Evolutionary conservation across 2,329 filamentous ascomycete genomes (phyloP).

Genomic region (Verticillium longisporum): DNA sequence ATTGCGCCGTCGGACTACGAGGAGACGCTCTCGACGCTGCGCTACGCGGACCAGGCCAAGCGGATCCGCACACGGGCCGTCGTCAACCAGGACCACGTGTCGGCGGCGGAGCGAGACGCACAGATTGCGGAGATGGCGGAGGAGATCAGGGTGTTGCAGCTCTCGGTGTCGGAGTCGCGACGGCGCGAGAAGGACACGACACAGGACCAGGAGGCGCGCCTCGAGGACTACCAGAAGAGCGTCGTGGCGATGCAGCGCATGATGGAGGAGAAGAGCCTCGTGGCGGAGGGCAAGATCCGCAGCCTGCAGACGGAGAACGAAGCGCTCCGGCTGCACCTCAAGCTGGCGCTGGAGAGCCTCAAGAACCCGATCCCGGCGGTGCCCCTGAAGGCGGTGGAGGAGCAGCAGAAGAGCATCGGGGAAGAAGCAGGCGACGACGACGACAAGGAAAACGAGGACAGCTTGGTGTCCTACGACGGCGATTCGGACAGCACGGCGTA

Average conservation of each 20-base stretch:
- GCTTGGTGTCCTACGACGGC: constrained; percentile 37
- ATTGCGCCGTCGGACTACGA: constrained; percentile 95
- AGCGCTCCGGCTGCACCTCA: constrained; percentile 77
- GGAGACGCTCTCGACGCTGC: constrained; percentile 89
- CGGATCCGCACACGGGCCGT: constrained; percentile 89
- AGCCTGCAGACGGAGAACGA: constrained; percentile 87
- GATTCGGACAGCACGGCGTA: constrained; percentile 35
- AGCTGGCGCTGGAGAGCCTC: constrained; percentile 75
- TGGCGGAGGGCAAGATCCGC: constrained; percentile 90
- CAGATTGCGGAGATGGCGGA: constrained; percentile 94
- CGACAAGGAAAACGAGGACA: constrained; percentile 32
- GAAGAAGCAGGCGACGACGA: constrained; percentile 19
- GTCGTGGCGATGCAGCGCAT: constrained; percentile 86
- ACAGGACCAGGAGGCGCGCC: constrained; percentile 68
- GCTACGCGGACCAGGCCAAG: constrained; percentile 97
- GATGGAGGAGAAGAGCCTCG: constrained; percentile 90
- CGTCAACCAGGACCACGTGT: constrained; percentile 93
- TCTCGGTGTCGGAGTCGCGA: constrained; percentile 60
- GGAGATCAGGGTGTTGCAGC: constrained; percentile 80
- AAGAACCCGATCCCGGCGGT: constrained; percentile 81
- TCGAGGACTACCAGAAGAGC: constrained; percentile 92
- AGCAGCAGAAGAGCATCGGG: constrained; percentile 5
- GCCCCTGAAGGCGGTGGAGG: neutral
- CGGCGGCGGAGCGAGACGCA: constrained; percentile 85
- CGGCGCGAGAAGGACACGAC: constrained; percentile 65